These are phyloP conservation scores for Colletotrichum lini DNA, from an alignment of 2,329 filamentous ascomycete genomes.

Conservation along the genomic window DNA sequence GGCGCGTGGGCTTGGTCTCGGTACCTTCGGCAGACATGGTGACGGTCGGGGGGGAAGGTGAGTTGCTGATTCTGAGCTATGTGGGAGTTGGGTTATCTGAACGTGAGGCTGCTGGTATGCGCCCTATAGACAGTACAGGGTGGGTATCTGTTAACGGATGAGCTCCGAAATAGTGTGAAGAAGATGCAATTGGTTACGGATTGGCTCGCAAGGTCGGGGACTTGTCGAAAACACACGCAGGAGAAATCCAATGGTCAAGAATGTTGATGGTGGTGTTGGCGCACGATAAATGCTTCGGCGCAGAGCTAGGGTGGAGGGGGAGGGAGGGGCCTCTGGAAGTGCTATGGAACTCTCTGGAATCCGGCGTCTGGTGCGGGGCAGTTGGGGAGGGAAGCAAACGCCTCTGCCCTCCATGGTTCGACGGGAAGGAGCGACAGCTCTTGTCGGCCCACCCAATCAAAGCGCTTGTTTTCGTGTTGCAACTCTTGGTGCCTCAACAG, in stretches of 20 bases:
- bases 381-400: neutral
- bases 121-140: neutral
- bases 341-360: constrained; percentile 27
- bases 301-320: constrained; percentile 11
- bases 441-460: constrained; percentile 2
- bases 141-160: neutral
- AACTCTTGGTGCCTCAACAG: too few species aligned
- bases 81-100: neutral
- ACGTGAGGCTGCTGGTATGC: constrained; percentile 1
- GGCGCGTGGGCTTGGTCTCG: constrained; percentile 67
- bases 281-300: constrained; percentile 16
- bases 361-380: constrained; percentile 18
- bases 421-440: constrained; percentile 14
- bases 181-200: neutral
- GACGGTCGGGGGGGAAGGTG: neutral
- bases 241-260: neutral
- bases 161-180: too few species aligned
- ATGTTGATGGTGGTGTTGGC: neutral
- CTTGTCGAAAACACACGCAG: neutral
- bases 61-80: neutral
- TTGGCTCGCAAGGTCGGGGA: neutral
- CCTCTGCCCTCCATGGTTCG: constrained; percentile 6
- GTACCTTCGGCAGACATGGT: constrained; percentile 33
- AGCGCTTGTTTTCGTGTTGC: neutral
- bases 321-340: constrained; percentile 4